Conservation (phyloP, 306 rosid genomes). For the Trifolium repens region DNA sequence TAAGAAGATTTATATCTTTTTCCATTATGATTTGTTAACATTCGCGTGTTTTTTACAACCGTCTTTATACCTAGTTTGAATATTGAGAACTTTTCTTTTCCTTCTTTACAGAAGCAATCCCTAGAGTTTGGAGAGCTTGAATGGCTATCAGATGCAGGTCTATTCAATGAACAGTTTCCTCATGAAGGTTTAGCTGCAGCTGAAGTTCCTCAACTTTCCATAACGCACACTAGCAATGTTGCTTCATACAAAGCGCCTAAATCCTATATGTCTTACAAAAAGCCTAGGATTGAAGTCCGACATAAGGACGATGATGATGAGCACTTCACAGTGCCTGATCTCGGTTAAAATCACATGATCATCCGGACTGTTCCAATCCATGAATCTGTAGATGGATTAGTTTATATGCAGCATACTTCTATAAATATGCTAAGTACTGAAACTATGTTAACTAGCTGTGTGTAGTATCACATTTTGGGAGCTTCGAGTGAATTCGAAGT, state of each 20-base stretch:
- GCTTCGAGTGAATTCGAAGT: constrained; percentile 25
- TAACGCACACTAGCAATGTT: constrained; percentile 52
- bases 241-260: constrained; percentile 58
- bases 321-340: constrained; percentile 87
- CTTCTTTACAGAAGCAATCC: constrained; percentile 64
- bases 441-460: constrained; percentile 39
- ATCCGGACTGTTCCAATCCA: not conserved
- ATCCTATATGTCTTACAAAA: constrained; percentile 62
- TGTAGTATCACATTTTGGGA: constrained; percentile 38
- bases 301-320: constrained; percentile 80
- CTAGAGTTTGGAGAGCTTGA: constrained; percentile 90
- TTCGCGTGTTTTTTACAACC: not conserved
- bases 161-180: constrained; percentile 73
- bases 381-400: constrained; percentile 29
- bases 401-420: constrained; percentile 42
- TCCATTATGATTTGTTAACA: not conserved
- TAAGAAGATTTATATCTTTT: constrained; percentile 9
- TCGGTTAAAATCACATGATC: constrained; percentile 56
- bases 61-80: not conserved
- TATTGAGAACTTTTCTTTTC: not conserved
- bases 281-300: constrained; percentile 71
- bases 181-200: constrained; percentile 77
- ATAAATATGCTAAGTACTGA: not conserved
- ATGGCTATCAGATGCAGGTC: constrained; percentile 79
- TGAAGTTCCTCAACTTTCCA: constrained; percentile 91